Evolutionary conservation across 2,329 filamentous ascomycete species (phyloP).

Genomic region (Colletotrichum plurivorum): DNA sequence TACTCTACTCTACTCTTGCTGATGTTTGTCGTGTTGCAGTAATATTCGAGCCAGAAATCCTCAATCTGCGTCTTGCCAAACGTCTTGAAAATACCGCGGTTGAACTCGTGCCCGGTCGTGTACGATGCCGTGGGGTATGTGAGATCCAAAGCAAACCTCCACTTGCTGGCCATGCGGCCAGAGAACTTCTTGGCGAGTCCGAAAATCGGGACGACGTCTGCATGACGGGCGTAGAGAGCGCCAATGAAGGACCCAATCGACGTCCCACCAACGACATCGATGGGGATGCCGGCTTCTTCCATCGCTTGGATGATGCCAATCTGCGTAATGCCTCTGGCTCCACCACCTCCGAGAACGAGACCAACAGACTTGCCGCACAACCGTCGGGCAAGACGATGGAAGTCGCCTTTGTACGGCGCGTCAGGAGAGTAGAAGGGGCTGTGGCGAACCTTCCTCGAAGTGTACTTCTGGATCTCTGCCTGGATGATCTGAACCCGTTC

Average conservation of each 20-base stretch:
- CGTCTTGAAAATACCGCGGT: constrained; percentile 98
- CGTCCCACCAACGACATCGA: constrained; percentile 95
- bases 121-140: constrained; percentile 98
- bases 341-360: constrained; percentile 92
- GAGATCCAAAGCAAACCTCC: constrained; percentile 96
- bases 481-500: constrained; percentile 94
- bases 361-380: constrained; percentile 96
- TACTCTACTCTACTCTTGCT: constrained; percentile 93
- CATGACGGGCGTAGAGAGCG: constrained; percentile 94
- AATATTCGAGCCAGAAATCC: constrained; percentile 98
- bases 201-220: constrained; percentile 97
- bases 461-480: constrained; percentile 98
- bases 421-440: constrained; percentile 91
- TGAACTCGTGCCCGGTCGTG: constrained; percentile 98
- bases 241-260: constrained; percentile 98
- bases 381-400: constrained; percentile 90
- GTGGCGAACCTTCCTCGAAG: constrained; percentile 90
- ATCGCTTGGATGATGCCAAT: constrained; percentile 95
- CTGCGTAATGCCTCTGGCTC: constrained; percentile 91
- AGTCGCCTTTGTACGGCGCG: constrained; percentile 95
- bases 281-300: constrained; percentile 95
- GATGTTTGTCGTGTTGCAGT: constrained; percentile 99
- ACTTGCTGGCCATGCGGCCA: constrained; percentile 98
- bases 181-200: constrained; percentile 97
- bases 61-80: constrained; percentile 98